These are phyloP conservation scores for Metarhizium guizhouense DNA, from an alignment of 2,329 filamentous ascomycete species.

Conservation along the genomic window DNA sequence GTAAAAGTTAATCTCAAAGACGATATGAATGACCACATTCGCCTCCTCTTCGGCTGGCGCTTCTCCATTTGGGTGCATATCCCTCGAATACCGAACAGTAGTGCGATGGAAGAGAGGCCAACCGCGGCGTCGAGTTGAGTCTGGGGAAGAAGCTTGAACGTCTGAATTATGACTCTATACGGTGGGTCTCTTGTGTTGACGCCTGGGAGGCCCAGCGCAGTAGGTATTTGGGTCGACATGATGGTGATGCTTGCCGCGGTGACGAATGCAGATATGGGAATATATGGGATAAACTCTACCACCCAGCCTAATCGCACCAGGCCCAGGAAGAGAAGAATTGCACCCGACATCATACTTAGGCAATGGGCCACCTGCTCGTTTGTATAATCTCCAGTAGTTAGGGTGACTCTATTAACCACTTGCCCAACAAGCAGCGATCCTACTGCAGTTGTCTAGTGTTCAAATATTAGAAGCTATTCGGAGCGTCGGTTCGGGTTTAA, in stretches of 20 bases:
- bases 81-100: constrained; percentile 57
- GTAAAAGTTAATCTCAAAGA: constrained; percentile 69
- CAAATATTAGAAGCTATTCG: not conserved
- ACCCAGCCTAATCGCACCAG: constrained; percentile 39
- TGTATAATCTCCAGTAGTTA: constrained; percentile 23
- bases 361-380: constrained; percentile 33
- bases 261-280: constrained; percentile 41
- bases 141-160: constrained; percentile 27
- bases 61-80: constrained; percentile 51
- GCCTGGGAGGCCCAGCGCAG: constrained; percentile 31
- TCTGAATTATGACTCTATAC: constrained; percentile 35
- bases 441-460: constrained; percentile 43
- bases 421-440: constrained; percentile 42
- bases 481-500: too few species aligned
- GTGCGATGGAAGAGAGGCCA: constrained; percentile 56
- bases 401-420: constrained; percentile 28
- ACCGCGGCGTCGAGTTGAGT: constrained; percentile 61
- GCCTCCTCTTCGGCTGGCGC: constrained; percentile 50
- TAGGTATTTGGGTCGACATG: constrained; percentile 36
- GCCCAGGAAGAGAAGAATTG: constrained; percentile 34
- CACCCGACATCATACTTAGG: constrained; percentile 35
- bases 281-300: constrained; percentile 42
- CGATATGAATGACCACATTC: constrained; percentile 64
- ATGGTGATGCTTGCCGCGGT: constrained; percentile 43
- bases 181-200: constrained; percentile 36